Conservation (phyloP, 2,329 filamentous ascomycete species). For the Calonectria leucothoes region DNA sequence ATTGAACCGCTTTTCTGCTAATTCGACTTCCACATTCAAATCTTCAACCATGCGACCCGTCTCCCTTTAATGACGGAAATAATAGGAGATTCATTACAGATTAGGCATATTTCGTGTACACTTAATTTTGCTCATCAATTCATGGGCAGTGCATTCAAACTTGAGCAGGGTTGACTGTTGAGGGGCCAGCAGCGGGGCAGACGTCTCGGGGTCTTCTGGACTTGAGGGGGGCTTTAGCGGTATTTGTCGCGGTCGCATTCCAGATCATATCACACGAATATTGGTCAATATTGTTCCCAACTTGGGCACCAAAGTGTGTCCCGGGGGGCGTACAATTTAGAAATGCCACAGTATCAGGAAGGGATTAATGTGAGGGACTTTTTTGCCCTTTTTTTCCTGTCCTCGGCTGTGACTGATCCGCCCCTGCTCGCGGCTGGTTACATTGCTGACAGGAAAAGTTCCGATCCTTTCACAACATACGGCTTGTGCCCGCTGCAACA, state of each 20-base stretch:
- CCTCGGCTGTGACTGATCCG: neutral
- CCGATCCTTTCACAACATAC: neutral
- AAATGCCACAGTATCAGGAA: neutral
- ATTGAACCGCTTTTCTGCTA: neutral
- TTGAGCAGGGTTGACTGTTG: neutral
- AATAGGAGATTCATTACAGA: neutral
- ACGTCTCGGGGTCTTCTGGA: neutral
- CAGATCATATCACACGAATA: neutral
- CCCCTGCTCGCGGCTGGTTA: neutral
- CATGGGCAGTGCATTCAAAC: neutral
- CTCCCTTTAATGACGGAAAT: too few relatives aligned
- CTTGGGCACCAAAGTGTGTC: neutral
- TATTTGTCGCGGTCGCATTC: neutral
- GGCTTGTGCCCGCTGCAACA: neutral
- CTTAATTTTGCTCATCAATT: neutral
- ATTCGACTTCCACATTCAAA: neutral
- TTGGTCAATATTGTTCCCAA: neutral
- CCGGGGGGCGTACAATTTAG: neutral
- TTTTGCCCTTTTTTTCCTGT: neutral
- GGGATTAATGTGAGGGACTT: neutral
- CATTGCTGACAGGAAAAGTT: neutral
- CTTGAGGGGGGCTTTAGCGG: too few relatives aligned
- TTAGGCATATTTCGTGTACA: neutral
- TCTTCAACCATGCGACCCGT: neutral
- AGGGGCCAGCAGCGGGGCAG: neutral